A percentile compares a stretch with the other conserved stretches of the same genome.
These are phyloP conservation scores for Cercospora zeae-maydis DNA, from an alignment of 2,329 filamentous ascomycete genomes.

Conservation along the genomic window DNA sequence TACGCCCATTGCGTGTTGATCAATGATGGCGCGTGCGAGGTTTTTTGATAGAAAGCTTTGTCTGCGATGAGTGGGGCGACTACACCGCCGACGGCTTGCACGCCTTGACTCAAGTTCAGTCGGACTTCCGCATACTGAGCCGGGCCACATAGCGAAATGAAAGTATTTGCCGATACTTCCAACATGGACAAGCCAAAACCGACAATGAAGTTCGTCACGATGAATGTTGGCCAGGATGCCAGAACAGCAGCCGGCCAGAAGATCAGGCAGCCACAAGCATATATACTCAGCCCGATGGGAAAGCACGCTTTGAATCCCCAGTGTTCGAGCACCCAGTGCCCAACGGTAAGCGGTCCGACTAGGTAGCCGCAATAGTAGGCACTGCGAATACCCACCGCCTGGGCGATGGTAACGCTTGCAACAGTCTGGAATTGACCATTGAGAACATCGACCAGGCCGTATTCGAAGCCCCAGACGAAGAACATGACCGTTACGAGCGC, in stretches of 20 bases:
- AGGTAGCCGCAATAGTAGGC: conserved; percentile 71
- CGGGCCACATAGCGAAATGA: conserved; percentile 60
- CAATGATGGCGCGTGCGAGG: conserved; percentile 49
- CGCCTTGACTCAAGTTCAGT: conserved; percentile 58
- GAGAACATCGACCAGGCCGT: conserved; percentile 78
- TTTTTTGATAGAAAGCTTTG: conserved; percentile 54
- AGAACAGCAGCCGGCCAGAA: conserved; percentile 65
- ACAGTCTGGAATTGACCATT: conserved; percentile 67
- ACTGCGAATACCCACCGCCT: conserved; percentile 65
- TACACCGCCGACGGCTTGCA: conserved; percentile 60
- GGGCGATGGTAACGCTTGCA: conserved; percentile 57
- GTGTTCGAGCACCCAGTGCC: conserved; percentile 53
- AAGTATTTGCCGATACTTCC: conserved; percentile 60
- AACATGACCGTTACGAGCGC: conserved; percentile 75
- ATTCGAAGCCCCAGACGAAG: conserved; percentile 86
- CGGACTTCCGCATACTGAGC: conserved; percentile 58
- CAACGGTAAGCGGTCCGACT: conserved; percentile 65
- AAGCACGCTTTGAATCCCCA: conserved; percentile 63
- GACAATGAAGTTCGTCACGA: conserved; percentile 61
- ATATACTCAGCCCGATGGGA: conserved; percentile 58
- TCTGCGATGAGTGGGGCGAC: conserved; percentile 58
- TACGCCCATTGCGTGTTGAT: conserved; percentile 64
- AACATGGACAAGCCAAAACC: conserved; percentile 58
- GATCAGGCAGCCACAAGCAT: conserved; percentile 58
- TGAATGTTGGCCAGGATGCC: conserved; percentile 58